Evolutionary conservation across 768 basidiomycete genomes (phyloP).

Genomic region (Dendrothele bispora): DNA sequence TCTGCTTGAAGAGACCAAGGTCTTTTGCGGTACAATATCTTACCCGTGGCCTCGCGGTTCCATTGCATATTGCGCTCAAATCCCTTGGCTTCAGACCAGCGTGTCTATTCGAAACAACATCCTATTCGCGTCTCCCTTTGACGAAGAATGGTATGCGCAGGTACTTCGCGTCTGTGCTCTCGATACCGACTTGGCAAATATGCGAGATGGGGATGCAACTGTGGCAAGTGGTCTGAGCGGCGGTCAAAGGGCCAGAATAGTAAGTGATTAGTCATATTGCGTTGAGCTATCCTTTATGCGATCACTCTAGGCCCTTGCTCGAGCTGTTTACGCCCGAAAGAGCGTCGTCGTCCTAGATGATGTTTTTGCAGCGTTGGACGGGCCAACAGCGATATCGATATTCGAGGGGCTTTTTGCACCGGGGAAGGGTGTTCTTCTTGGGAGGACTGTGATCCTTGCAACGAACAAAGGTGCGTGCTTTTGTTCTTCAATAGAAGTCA

Average conservation of each 20-base stretch:
- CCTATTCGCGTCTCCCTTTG: constrained; percentile 6
- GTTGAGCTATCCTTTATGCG: background rate
- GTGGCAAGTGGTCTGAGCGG: constrained; percentile 9
- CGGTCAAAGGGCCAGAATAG: constrained; percentile 13
- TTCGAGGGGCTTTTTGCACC: constrained; percentile 7
- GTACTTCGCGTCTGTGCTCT: constrained; percentile 9
- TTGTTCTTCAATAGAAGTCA: too few species aligned
- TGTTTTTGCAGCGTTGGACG: constrained; percentile 11
- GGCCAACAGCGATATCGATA: constrained; percentile 7
- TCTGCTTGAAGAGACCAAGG: constrained; percentile 9
- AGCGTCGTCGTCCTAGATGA: constrained; percentile 8
- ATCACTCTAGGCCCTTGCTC: constrained; percentile 10
- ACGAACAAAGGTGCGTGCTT: too few species aligned
- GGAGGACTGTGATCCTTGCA: too few species aligned
- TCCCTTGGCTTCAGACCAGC: constrained; percentile 12
- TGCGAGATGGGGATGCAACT: constrained; percentile 5
- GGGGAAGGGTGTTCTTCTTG: constrained; percentile 4
- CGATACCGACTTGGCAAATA: constrained; percentile 4
- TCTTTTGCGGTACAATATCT: constrained; percentile 4
- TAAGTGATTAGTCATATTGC: background rate
- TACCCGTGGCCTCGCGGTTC: constrained; percentile 2
- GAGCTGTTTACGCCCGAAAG: constrained; percentile 9
- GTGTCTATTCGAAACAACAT: constrained; percentile 13
- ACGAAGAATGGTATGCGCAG: constrained; percentile 8
- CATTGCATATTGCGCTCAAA: constrained; percentile 14